Base-by-base conservation (phyloP, 2,329 filamentous ascomycete species). In the Fusarium transvaalense region DNA sequence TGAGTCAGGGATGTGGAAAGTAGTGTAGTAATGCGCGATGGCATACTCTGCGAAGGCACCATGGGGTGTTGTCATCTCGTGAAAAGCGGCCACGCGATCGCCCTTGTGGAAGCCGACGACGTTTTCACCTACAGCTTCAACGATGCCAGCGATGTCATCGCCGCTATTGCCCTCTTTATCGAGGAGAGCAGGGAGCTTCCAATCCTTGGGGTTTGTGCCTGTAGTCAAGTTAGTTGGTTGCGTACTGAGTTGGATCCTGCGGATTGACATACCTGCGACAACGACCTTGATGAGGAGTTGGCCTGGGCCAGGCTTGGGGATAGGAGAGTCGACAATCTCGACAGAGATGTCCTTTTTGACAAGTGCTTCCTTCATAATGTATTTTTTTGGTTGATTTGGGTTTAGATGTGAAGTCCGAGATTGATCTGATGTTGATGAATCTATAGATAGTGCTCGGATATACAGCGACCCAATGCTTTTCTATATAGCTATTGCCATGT, bases 41-140 rank as follows among this genome's bases (percentile, higher is more conserved):
- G 87, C 85, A 67, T 90, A 91, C 71, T 90, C 88, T 5, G 88
- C 89, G 63, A 84, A 91, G 10, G 80, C 83, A 4, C 89, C 89
- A 35, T 81, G 74, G 0, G 82, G 79, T 1, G 78, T 77, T 42
- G 76, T 69, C 82, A 90, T 88, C 64, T 86, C 78, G 56, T 85
- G 83, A 52, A 84, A 84, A 1, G 81, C 82, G 1, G 80, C 82
- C 25, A 85, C 83, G 31, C 83, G 78, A 59, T 85, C 83, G 17
- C 83, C 84, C 10, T 57, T 46, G 3, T 56, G 46, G 35, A 75
- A 74, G 5, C 58, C 71, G 1, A 38, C 25, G 2, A 75, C 73
- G 2, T 69, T 61, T 17, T 56, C 61, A 1, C 74, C 74, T 1
- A 75, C 53, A 2, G 55, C 54, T 6, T 72, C 60, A 10, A 76